These are phyloP conservation scores for Chaetomium cochliodes DNA, from an alignment of 495 filamentous ascomycete species.

Conservation along the genomic window DNA sequence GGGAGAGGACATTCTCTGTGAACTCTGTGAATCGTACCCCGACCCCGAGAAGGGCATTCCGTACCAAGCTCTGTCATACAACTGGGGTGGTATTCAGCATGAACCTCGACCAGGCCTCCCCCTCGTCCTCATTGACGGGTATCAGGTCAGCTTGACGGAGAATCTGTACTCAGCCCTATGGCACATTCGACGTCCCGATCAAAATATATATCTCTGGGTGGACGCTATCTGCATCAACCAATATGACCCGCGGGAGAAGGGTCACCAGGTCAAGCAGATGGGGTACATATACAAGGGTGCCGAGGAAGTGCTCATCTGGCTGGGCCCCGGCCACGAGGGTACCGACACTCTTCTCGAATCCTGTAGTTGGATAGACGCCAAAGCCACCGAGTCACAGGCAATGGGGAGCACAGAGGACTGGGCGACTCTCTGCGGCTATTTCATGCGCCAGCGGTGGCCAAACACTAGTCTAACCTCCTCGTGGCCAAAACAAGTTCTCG, in stretches of 20 bases:
- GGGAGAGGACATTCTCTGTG: not conserved
- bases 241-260: constrained; percentile 24
- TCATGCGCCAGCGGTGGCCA: constrained; percentile 14
- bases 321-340: constrained; percentile 17
- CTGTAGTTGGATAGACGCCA: constrained; percentile 6
- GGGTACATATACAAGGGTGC: constrained; percentile 28
- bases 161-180: not conserved
- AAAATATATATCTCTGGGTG: constrained; percentile 6
- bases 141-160: not conserved
- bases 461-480: not conserved
- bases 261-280: constrained; percentile 35
- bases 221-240: constrained; percentile 23
- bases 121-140: not conserved
- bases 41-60: not conserved
- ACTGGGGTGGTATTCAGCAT: not conserved
- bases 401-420: not conserved
- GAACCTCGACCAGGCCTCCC: not conserved
- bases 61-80: constrained; percentile 17
- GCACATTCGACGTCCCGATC: not conserved
- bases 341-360: constrained; percentile 12
- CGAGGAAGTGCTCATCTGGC: constrained; percentile 30
- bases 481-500: not conserved
- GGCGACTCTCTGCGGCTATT: not conserved
- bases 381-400: not conserved
- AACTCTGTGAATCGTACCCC: constrained; percentile 9